A percentile compares a stretch with the other conserved stretches of the same genome.
These are phyloP conservation scores for Ceratocystiopsis minuta DNA, from an alignment of 2,329 filamentous ascomycete genomes.

Conservation along the genomic window DNA sequence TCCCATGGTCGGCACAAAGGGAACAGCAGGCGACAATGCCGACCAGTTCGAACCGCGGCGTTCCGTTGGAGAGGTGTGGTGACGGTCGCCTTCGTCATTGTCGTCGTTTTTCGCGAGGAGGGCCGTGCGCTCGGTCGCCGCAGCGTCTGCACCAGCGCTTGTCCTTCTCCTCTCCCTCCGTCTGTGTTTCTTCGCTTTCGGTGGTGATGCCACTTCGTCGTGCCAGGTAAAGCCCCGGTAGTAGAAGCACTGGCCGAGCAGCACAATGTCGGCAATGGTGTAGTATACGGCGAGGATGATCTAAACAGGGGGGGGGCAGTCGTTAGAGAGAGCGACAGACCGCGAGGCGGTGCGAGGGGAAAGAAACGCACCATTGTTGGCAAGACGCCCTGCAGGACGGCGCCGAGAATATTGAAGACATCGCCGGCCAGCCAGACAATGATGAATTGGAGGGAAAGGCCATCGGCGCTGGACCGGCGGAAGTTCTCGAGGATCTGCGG, in stretches of 20 bases:
- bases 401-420: conserved; percentile 18
- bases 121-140: conserved; percentile 31
- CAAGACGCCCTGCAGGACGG: conserved; percentile 43
- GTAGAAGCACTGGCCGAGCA: conserved; percentile 84
- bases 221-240: conserved; percentile 67
- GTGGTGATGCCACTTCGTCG: conserved; percentile 29
- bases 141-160: too few species aligned
- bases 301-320: neutral
- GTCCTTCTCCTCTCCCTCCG: conserved; percentile 7
- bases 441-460: conserved; percentile 47
- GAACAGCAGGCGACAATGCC: conserved; percentile 64
- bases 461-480: conserved; percentile 11
- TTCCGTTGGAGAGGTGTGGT: conserved; percentile 14
- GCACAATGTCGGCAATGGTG: conserved; percentile 28
- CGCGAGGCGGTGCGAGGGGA: too few species aligned
- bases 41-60: conserved; percentile 38
- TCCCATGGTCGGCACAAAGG: conserved; percentile 18
- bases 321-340: neutral
- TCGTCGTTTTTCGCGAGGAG: conserved; percentile 21
- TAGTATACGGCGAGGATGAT: conserved; percentile 14
- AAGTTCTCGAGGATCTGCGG: conserved; percentile 54
- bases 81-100: conserved; percentile 15
- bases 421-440: conserved; percentile 86
- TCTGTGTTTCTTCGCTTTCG: conserved; percentile 17
- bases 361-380: conserved; percentile 58